Base-by-base conservation (phyloP, 805 yeast genomes). In the Hanseniaspora guilliermondii region DNA sequence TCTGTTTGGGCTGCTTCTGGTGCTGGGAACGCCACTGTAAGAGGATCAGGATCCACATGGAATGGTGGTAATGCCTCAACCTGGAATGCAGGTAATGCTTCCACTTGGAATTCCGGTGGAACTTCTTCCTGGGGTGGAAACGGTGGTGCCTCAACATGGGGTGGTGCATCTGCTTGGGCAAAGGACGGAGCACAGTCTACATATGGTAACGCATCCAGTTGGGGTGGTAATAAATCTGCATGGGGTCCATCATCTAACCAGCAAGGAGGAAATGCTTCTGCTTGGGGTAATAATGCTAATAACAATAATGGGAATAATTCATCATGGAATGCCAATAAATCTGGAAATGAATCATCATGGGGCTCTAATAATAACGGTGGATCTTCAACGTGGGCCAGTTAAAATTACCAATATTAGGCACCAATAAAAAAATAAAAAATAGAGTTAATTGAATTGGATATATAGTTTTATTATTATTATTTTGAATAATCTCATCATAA, bases 61-160 rank as follows among this genome's bases (percentile, higher is more conserved):
- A 66, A 67, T 41, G 64, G 66, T 22, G 60, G 58, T 60, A 73
- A 71, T 53, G 61, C 56, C 38, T 58, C 66, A 38, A 65, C 78
- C 1, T 73, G 76, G 69, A 76, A 76, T 48, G 80, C 80, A 17
- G 75, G 76, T 47, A 68, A 70, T 54, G 72, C 78, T 5, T 75
- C 71, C 12, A 69, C 71, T 1, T 66, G 65, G n/a, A 63, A 60
- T 48, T 57, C 68, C 32, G 67, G 63, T 57, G 73, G 63, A 60
- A 62, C 42, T 57, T 60, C 58, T 52, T 54, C 59, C 9, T 39
- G 44, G 33, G 58, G 53, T 35, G 54, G 59, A 11, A 53, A 61
- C 27, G 65, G 65, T 27, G 64, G 62, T 49, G 62, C 62, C n/a
- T 62, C 67, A 38, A 63, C 67, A 8, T 65, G 70, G 61, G 68